Evolutionary conservation across 2,329 filamentous ascomycete genomes (phyloP).

Genomic region (Exophiala viscosa): DNA sequence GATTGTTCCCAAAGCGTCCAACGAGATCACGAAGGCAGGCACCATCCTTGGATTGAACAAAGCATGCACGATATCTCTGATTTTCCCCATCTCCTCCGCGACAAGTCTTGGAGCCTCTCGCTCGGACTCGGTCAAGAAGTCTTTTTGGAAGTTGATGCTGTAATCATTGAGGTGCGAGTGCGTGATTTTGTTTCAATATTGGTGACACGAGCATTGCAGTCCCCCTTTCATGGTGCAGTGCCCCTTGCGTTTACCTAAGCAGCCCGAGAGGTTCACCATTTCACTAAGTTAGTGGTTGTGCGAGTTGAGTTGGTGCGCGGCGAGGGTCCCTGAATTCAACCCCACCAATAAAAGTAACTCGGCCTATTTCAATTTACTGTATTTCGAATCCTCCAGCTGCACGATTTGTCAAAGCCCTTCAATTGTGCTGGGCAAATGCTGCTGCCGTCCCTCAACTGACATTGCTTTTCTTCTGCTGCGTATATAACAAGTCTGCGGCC

Average conservation of each 20-base stretch:
- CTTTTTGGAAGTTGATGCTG: background rate
- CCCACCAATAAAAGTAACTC: background rate
- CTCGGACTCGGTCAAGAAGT: background rate
- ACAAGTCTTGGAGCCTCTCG: background rate
- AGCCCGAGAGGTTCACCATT: background rate
- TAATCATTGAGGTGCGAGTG: background rate
- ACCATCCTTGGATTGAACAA: conserved; percentile 3
- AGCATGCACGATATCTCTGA: background rate
- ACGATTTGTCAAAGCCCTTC: no score
- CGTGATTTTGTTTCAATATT: background rate
- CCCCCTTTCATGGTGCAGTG: background rate
- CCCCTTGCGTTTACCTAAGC: conserved; percentile 10
- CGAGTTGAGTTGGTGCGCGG: no score
- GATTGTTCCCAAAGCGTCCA: conserved; percentile 46
- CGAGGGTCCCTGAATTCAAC: background rate
- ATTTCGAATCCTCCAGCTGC: no score
- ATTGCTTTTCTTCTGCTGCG: background rate
- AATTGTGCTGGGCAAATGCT: no score
- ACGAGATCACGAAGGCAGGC: conserved; percentile 37
- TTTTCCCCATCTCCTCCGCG: background rate
- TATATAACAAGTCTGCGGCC: background rate
- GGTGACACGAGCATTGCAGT: background rate
- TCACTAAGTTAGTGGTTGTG: no score
- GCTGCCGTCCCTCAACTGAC: no score
- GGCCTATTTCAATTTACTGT: no score